These are phyloP conservation scores for Ophiorrhiza pumila DNA, from an alignment of 257 asterid genomes.

Conservation along the genomic window DNA sequence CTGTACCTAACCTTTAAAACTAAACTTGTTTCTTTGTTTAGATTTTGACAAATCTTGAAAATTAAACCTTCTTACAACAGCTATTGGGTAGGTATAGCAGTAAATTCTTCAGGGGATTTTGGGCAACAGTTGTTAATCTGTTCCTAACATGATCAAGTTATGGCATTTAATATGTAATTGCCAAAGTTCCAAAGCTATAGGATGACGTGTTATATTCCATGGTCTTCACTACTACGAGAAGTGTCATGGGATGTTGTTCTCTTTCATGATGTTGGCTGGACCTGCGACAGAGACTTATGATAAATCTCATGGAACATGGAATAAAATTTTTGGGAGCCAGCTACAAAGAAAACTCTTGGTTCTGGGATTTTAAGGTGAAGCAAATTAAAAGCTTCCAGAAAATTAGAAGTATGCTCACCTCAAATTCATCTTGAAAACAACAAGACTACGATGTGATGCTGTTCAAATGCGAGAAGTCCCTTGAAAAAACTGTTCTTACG, in stretches of 20 bases:
- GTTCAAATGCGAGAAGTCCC: neutral
- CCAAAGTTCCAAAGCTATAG: neutral
- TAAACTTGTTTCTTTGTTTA: neutral
- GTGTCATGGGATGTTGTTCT: slow-evolving; percentile 8
- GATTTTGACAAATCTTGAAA: neutral
- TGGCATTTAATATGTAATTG: slow-evolving; percentile 9
- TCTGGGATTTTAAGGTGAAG: slow-evolving; percentile 5
- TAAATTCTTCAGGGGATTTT: slow-evolving; percentile 2
- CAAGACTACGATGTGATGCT: neutral
- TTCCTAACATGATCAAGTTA: slow-evolving; percentile 18
- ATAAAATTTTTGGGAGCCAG: neutral
- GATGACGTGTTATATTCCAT: slow-evolving; percentile 17
- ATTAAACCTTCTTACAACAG: slow-evolving; percentile 1
- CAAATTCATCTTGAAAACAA: neutral
- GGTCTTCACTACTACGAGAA: neutral
- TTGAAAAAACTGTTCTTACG: too few species aligned
- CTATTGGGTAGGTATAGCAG: slow-evolving; percentile 15
- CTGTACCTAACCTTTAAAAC: neutral
- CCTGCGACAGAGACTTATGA: slow-evolving; percentile 9
- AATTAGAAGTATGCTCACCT: neutral
- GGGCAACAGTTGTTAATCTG: slow-evolving; percentile 16
- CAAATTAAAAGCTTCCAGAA: neutral
- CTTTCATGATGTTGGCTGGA: neutral
- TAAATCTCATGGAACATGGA: neutral
- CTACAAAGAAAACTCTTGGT: neutral